These are phyloP conservation scores for Articulospora tetracladia DNA, from an alignment of 495 filamentous ascomycete genomes.

Conservation along the genomic window DNA sequence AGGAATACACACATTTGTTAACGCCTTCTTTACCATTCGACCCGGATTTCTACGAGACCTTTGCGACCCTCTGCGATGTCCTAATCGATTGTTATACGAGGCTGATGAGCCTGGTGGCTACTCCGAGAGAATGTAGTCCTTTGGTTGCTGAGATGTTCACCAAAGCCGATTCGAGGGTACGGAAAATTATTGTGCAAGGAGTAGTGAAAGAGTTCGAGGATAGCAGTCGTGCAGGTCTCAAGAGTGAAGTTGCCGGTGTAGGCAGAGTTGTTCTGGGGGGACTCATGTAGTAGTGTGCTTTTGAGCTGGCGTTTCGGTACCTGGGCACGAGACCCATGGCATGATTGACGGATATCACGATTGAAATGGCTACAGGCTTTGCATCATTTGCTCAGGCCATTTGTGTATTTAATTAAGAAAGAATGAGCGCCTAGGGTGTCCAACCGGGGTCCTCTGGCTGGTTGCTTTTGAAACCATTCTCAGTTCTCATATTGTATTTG, in stretches of 20 bases:
- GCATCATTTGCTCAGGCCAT: not conserved
- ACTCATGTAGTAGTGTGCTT: slow-evolving; percentile 58
- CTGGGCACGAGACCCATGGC: slow-evolving; percentile 1
- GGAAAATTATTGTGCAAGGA: slow-evolving; percentile 81
- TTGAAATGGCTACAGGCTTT: not conserved
- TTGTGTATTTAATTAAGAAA: not conserved
- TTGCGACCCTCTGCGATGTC: slow-evolving; percentile 95
- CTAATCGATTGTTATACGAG: slow-evolving; percentile 88
- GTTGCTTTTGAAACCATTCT: too few relatives aligned
- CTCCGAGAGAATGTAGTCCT: slow-evolving; percentile 56
- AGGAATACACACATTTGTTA: slow-evolving; percentile 83
- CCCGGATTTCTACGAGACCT: slow-evolving; percentile 95
- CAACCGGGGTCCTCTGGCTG: too few relatives aligned
- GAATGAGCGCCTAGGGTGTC: too few relatives aligned
- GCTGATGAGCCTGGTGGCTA: slow-evolving; percentile 66
- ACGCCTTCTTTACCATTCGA: slow-evolving; percentile 95
- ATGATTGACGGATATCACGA: slow-evolving; percentile 2
- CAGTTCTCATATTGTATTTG: too few relatives aligned
- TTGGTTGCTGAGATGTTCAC: slow-evolving; percentile 75
- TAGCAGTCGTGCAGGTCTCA: slow-evolving; percentile 65
- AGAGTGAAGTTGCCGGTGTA: slow-evolving; percentile 75
- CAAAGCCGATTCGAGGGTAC: slow-evolving; percentile 80
- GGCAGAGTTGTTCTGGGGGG: slow-evolving; percentile 88
- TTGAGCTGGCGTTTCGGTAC: not conserved
- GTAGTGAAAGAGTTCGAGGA: slow-evolving; percentile 95